phyloP scores from a whole-genome alignment of 108 stramenopile species.

The Craspedostauros australis region DNA sequence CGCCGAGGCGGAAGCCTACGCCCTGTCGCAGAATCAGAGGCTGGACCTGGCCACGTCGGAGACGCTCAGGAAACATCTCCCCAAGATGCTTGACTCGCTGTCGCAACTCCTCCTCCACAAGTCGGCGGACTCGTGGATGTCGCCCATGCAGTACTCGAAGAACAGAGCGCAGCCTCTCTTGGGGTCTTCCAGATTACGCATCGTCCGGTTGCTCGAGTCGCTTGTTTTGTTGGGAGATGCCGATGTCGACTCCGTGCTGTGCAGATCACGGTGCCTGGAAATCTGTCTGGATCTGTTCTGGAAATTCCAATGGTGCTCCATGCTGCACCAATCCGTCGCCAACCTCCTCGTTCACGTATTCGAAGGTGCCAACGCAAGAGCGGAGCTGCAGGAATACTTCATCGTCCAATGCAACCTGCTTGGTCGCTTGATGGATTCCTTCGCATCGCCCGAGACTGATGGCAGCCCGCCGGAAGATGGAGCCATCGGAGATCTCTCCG shows the following conservation, averaged over 20 bases:
- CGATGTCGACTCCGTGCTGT: conserved; percentile 53
- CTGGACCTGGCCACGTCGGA: conserved; percentile 30
- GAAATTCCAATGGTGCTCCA: conserved; percentile 89
- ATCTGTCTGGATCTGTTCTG: conserved; percentile 89
- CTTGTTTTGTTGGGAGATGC: conserved; percentile 72
- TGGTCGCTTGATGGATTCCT: conserved; percentile 83
- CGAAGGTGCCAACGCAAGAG: conserved; percentile 68
- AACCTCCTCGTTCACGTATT: conserved; percentile 88
- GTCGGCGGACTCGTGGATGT: conserved; percentile 48
- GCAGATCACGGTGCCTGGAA: conserved; percentile 62
- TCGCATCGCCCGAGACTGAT: too few species aligned
- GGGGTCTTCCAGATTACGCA: conserved; percentile 73
- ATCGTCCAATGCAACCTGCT: conserved; percentile 69
- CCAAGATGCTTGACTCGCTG: conserved; percentile 37
- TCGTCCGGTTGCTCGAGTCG: conserved; percentile 76
- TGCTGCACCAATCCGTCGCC: conserved; percentile 93
- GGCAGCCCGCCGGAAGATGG: too few species aligned
- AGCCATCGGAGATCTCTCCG: background rate
- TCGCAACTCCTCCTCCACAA: conserved; percentile 39
- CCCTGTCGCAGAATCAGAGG: background rate
- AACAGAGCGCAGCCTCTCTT: conserved; percentile 49
- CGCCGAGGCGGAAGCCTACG: background rate
- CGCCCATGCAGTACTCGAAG: conserved; percentile 55
- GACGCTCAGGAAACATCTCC: conserved; percentile 48
- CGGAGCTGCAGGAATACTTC: conserved; percentile 82